phyloP scores from a whole-genome alignment of 306 rosid genomes.

The Ochetophila trinervis region DNA sequence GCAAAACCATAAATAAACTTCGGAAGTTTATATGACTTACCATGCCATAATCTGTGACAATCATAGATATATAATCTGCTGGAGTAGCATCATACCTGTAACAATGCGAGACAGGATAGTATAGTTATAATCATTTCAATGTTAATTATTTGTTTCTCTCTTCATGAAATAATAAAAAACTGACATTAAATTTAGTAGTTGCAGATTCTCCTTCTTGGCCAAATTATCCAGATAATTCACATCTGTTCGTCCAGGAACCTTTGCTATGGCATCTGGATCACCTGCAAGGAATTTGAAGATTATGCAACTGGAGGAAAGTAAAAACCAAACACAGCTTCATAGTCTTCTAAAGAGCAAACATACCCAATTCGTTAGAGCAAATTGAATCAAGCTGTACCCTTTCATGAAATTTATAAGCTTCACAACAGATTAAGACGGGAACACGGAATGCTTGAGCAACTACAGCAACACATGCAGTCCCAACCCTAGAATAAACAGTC shows the following conservation, averaged over 20 bases:
- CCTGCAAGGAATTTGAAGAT: constrained; percentile 48
- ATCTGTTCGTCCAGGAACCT: constrained; percentile 66
- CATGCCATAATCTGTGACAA: constrained; percentile 90
- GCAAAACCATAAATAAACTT: neutral
- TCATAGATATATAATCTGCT: constrained; percentile 73
- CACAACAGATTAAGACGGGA: constrained; percentile 90
- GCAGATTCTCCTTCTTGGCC: constrained; percentile 52
- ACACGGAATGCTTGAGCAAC: constrained; percentile 77
- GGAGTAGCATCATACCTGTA: constrained; percentile 85
- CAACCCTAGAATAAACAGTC: constrained; percentile 87
- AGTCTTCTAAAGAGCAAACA: constrained; percentile 14
- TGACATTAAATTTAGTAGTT: constrained; percentile 75
- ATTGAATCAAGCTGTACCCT: constrained; percentile 94
- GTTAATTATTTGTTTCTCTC: neutral
- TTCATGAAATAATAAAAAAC: constrained; percentile 20
- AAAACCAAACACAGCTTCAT: neutral
- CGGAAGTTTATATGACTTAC: constrained; percentile 36
- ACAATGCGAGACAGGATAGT: neutral
- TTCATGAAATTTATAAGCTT: constrained; percentile 91
- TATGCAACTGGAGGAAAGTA: constrained; percentile 16
- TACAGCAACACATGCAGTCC: constrained; percentile 90
- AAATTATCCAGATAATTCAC: constrained; percentile 52
- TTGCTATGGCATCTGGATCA: constrained; percentile 60
- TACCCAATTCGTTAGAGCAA: constrained; percentile 85
- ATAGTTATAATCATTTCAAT: constrained; percentile 17